Percentiles rank a stretch among this genome's conserved stretches.
These are phyloP conservation scores for Globisporangium viniferum DNA, from an alignment of 352 stramenopile genomes.

Conservation along the genomic window DNA sequence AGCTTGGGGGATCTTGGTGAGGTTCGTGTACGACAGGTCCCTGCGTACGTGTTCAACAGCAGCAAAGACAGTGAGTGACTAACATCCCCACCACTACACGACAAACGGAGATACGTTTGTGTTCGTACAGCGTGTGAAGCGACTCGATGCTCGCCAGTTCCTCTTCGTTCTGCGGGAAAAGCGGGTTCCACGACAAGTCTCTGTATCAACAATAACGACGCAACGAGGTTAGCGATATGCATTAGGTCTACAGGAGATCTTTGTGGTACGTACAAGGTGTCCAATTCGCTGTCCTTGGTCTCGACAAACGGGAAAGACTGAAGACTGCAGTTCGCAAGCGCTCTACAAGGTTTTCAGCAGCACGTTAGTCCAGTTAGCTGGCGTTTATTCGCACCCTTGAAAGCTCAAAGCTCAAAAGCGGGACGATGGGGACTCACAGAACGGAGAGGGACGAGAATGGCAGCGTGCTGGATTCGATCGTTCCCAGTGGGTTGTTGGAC, in stretches of 20 bases:
- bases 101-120: not conserved
- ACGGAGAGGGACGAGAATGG: not conserved
- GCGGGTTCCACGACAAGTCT: constrained; percentile 9
- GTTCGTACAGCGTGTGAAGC: constrained; percentile 1
- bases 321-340: constrained; percentile 10
- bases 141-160: constrained; percentile 1
- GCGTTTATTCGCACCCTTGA: too few species aligned
- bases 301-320: constrained; percentile 9
- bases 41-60: not conserved
- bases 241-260: not conserved
- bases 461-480: not conserved
- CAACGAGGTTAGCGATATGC: not conserved
- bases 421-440: not conserved
- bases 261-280: not conserved
- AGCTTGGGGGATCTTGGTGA: not conserved
- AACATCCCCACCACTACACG: too few species aligned
- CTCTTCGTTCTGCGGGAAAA: constrained; percentile 3
- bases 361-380: not conserved
- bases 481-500: constrained; percentile 3
- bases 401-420: not conserved
- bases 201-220: not conserved
- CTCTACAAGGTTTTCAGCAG: not conserved
- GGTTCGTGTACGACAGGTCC: constrained; percentile 10
- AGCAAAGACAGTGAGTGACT: not conserved
- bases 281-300: not conserved